Conservation (phyloP, 805 yeast species). For the Candida taoyuanica region DNA sequence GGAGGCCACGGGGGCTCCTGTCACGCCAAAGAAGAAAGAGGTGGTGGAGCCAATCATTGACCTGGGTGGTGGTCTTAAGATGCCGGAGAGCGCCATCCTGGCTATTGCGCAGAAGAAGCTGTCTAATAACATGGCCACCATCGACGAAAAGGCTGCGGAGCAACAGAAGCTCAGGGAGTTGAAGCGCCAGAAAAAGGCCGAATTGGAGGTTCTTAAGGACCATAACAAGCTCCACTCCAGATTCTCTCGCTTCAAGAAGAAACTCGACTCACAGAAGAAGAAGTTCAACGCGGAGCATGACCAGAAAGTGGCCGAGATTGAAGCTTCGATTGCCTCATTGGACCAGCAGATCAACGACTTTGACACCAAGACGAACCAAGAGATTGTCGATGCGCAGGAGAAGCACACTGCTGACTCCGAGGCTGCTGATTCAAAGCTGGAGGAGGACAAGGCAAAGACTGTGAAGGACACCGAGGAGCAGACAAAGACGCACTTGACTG, state of each 20-base stretch:
- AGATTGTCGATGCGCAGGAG: constrained; percentile 18
- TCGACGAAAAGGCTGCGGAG: constrained; percentile 24
- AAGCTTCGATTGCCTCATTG: constrained; percentile 18
- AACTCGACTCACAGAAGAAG: constrained; percentile 23
- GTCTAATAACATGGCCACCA: constrained; percentile 17
- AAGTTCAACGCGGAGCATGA: constrained; percentile 17
- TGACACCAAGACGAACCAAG: constrained; percentile 20
- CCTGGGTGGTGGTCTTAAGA: constrained; percentile 27
- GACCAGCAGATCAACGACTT: constrained; percentile 21
- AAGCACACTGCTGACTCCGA: constrained; percentile 12
- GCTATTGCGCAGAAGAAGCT: constrained; percentile 25
- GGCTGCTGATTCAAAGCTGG: constrained; percentile 21
- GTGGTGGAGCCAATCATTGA: constrained; percentile 24
- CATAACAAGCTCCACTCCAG: constrained; percentile 23
- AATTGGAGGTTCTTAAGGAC: constrained; percentile 24
- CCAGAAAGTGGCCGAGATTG: constrained; percentile 19
- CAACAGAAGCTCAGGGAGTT: constrained; percentile 23
- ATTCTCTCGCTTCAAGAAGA: constrained; percentile 26
- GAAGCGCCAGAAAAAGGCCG: constrained; percentile 25
- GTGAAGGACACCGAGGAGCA: constrained; percentile 15
- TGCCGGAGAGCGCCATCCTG: constrained; percentile 24
- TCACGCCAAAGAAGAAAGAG: constrained; percentile 10
- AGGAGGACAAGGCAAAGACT: constrained; percentile 16
- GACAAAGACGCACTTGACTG: constrained; percentile 15
- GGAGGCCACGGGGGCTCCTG: constrained; percentile 2